phyloP scores from a whole-genome alignment of 768 basidiomycete species.

The Mycena pura region DNA sequence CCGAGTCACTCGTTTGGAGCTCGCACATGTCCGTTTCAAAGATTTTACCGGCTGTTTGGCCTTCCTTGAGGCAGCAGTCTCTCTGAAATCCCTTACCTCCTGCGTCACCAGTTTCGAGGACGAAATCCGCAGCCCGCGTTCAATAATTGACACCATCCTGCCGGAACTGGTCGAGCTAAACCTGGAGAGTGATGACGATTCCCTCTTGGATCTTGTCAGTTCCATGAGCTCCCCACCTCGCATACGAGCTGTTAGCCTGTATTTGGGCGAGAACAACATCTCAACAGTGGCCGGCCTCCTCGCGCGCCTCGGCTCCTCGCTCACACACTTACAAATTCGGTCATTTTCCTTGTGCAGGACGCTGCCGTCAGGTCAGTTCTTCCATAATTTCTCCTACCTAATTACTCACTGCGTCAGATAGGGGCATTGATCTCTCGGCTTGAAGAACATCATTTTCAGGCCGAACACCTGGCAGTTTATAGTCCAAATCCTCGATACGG shows the following conservation, averaged over 20 bases:
- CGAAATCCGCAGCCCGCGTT: background rate
- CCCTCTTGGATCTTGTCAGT: conserved; percentile 1
- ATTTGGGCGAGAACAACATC: background rate
- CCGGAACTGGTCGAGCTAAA: conserved; percentile 8
- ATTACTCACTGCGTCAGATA: background rate
- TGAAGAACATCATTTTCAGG: background rate
- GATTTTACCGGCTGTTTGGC: background rate
- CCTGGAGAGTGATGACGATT: conserved; percentile 3
- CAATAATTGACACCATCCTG: background rate
- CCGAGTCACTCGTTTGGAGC: conserved; percentile 4
- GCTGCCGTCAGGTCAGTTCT: background rate
- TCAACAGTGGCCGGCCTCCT: background rate
- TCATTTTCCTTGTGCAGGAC: background rate
- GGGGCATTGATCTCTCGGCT: background rate
- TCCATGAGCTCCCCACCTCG: background rate
- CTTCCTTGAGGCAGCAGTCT: background rate
- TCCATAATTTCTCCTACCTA: background rate
- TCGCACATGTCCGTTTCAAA: conserved; percentile 6
- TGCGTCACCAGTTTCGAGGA: background rate
- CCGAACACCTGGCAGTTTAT: background rate
- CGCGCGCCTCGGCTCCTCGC: background rate
- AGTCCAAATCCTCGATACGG: background rate
- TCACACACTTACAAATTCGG: conserved; percentile 4
- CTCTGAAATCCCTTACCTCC: conserved; percentile 4
- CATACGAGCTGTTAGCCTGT: conserved; percentile 7